Conservation (phyloP, 257 asterid species). For the Lantana camara region DNA sequence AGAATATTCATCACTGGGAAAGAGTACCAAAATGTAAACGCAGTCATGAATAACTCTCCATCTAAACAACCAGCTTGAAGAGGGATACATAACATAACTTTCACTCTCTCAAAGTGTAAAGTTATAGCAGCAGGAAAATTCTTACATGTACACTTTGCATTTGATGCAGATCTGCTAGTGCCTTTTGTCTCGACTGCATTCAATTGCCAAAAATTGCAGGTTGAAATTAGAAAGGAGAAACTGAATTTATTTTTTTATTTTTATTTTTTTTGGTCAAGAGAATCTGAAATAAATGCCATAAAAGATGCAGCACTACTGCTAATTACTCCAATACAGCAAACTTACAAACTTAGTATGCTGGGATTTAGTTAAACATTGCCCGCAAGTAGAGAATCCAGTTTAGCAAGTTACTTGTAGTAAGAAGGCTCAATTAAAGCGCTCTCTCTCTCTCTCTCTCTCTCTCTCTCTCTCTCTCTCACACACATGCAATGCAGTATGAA, state of each 20-base stretch:
- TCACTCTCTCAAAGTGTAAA: slow-evolving; percentile 1
- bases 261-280: too few species aligned
- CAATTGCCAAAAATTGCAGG: slow-evolving; percentile 24
- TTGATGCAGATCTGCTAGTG: slow-evolving; percentile 81
- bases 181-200: slow-evolving; percentile 97
- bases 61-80: slow-evolving; percentile 16
- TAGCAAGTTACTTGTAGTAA: background rate
- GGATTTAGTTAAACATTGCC: background rate
- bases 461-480: slow-evolving; percentile 1
- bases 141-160: slow-evolving; percentile 92
- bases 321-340: background rate
- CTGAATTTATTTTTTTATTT: too few species aligned
- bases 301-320: slow-evolving; percentile 14
- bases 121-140: slow-evolving; percentile 21
- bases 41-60: background rate
- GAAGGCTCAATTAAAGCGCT: background rate
- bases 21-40: slow-evolving; percentile 7
- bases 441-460: slow-evolving; percentile 5
- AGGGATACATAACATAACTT: slow-evolving; percentile 1
- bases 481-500: background rate
- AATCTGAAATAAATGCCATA: slow-evolving; percentile 4
- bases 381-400: slow-evolving; percentile 11
- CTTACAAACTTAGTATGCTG: slow-evolving; percentile 6
- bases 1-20: slow-evolving; percentile 20
- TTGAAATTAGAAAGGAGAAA: slow-evolving; percentile 18